Conservation (phyloP, 2,329 filamentous ascomycete species). For the Fonsecaea nubica region DNA sequence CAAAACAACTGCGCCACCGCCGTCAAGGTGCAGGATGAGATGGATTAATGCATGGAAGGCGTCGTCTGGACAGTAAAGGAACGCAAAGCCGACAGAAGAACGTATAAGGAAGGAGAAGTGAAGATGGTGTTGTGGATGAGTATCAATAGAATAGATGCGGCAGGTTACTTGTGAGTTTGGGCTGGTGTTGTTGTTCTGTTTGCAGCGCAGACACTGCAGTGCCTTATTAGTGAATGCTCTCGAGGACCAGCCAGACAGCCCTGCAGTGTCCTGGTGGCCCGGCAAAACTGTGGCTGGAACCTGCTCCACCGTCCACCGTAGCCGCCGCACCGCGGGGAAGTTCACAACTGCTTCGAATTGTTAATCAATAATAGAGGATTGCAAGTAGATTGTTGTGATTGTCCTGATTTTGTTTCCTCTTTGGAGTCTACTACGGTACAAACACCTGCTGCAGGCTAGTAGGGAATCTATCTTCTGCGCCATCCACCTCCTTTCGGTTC, state of each 20-base stretch:
- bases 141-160: conserved; percentile 22
- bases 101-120: conserved; percentile 7
- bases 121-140: conserved; percentile 10
- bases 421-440: background rate
- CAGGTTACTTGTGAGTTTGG: conserved; percentile 15
- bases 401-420: background rate
- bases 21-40: conserved; percentile 10
- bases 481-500: background rate
- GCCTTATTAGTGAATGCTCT: background rate
- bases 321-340: conserved; percentile 25
- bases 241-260: background rate
- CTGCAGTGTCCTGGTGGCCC: too few relatives aligned
- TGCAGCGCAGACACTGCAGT: conserved; percentile 1
- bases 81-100: conserved; percentile 1
- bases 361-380: background rate
- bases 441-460: background rate
- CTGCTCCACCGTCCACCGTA: conserved; percentile 2
- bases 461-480: background rate
- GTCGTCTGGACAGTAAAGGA: background rate
- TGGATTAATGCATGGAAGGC: conserved; percentile 25
- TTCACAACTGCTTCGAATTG: background rate
- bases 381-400: background rate
- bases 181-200: conserved; percentile 25
- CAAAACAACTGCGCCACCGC: conserved; percentile 32
- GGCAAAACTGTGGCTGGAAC: conserved; percentile 27